These are phyloP conservation scores for Cardamine occulta DNA, from an alignment of 345 rosid genomes.

Conservation along the genomic window DNA sequence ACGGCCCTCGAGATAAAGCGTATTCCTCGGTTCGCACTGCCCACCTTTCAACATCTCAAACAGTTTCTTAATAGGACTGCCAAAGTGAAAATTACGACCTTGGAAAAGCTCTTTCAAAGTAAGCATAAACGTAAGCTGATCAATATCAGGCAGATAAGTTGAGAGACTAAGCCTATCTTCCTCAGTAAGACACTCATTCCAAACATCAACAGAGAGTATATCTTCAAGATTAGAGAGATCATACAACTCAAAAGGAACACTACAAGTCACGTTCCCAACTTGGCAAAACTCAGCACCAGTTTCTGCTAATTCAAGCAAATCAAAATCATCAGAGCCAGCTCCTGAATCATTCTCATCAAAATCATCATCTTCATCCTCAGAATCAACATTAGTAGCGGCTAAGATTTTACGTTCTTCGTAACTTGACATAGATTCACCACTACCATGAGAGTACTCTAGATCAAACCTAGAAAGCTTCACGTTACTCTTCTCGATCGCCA, in stretches of 20 bases:
- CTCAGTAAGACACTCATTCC: constrained; percentile 87
- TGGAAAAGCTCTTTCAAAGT: constrained; percentile 80
- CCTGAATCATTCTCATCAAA: constrained; percentile 94
- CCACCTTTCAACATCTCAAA: constrained; percentile 95
- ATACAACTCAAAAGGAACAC: constrained; percentile 83
- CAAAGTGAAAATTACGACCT: constrained; percentile 85
- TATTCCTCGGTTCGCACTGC: constrained; percentile 91
- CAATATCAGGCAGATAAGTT: constrained; percentile 80
- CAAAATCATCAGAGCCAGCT: constrained; percentile 97
- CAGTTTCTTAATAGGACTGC: constrained; percentile 77
- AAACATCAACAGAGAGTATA: constrained; percentile 87
- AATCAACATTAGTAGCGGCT: constrained; percentile 62
- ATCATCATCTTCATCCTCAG: constrained; percentile 63
- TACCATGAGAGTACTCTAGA: constrained; percentile 78
- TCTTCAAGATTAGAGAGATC: constrained; percentile 78
- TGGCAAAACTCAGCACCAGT: constrained; percentile 90
- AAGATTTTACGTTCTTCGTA: constrained; percentile 66
- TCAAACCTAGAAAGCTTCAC: constrained; percentile 79
- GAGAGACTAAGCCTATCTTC: constrained; percentile 79
- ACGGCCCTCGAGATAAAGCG: constrained; percentile 84
- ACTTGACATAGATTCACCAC: constrained; percentile 73
- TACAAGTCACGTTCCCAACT: constrained; percentile 78
- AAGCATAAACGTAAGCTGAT: constrained; percentile 63
- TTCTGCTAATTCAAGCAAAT: constrained; percentile 90
- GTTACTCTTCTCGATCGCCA: constrained; percentile 98